Evolutionary conservation across 495 filamentous ascomycete genomes (phyloP), one percentile per base, ranked within the genome.

Genomic region (Lasiosphaeris hirsuta): DNA sequence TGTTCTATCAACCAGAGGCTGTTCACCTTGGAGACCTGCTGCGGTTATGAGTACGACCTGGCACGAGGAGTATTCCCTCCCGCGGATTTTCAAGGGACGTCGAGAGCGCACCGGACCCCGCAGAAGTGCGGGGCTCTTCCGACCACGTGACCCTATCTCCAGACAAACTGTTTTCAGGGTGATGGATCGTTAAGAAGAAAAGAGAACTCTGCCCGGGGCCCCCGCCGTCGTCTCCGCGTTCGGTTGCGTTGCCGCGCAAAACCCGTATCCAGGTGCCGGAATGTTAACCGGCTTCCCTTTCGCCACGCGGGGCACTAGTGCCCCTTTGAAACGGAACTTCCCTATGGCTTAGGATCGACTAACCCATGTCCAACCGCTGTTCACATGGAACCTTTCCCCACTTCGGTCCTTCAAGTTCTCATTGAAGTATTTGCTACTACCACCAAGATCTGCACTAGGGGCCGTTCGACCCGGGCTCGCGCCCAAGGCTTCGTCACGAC

Each of bases 361-460:
- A 79, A 86, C 79, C 76, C 78, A 78, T 82, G 81, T 83, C 78
- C 77, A 84, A 85, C 79, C 81, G 78, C 80, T 85, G 76, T 84
- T 85, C 75, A 81, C 79, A 83, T 76, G 73, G 77, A 85, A 84
- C 83, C 78, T 84, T 86, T 85, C 80, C 78, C 78, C 78, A 85
- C 81, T 84, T 86, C 79, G 83, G 81, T 84, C 80, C 77, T 84
- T 81, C 81, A 85, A 84, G 79, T 83, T 85, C 79, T 84, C 75
- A 84, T 85, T 85, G 83, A 81, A 85, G 77, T 85, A 86, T 86
- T 86, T 86, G 78, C 81, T 86, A 86, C 78, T 86, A 82, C 79
- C 74, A 86, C 82, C 79, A 85, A 86, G 81, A 85, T 85, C 81
- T 85, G 78, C 79, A 86, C 81, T 84, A 83, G 79, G 71, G 80